Conservation (phyloP, 306 rosid species). For the Acacia acuminata region DNA sequence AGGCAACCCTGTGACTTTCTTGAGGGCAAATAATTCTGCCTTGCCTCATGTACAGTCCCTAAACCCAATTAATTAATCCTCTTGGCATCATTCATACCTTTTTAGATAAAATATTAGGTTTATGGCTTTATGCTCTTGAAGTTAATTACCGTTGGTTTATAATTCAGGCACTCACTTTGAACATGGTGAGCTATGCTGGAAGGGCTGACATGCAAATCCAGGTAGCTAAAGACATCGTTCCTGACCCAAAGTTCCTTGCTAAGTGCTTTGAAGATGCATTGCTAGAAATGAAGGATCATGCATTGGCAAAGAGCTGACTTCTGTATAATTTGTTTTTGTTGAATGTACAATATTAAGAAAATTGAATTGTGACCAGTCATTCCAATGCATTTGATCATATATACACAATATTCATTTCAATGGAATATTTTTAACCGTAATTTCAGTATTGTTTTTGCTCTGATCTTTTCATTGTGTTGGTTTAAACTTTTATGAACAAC, state of each 20-base stretch:
- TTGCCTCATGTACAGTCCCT: conserved; percentile 67
- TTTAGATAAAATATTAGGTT: background rate
- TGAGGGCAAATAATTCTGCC: conserved; percentile 72
- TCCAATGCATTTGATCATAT: conserved; percentile 12
- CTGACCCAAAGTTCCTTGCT: conserved; percentile 80
- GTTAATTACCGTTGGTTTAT: conserved; percentile 24
- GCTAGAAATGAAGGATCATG: conserved; percentile 71
- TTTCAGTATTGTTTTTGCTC: background rate
- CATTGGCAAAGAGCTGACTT: conserved; percentile 30
- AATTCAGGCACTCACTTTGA: conserved; percentile 75
- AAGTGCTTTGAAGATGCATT: conserved; percentile 88
- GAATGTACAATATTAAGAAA: background rate
- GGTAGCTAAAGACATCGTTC: conserved; percentile 90
- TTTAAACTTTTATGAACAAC: background rate
- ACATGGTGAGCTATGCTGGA: conserved; percentile 89
- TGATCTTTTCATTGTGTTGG: background rate
- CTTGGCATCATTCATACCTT: conserved; percentile 10
- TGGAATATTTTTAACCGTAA: background rate
- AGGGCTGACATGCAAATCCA: conserved; percentile 87
- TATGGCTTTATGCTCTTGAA: background rate
- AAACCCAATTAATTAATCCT: conserved; percentile 22
- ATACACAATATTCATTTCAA: background rate
- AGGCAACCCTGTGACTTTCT: conserved; percentile 69
- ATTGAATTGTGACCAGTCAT: background rate
- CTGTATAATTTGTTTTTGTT: conserved; percentile 7